These are phyloP conservation scores for Stellera chamaejasme DNA, from an alignment of 345 rosid species.

Conservation along the genomic window DNA sequence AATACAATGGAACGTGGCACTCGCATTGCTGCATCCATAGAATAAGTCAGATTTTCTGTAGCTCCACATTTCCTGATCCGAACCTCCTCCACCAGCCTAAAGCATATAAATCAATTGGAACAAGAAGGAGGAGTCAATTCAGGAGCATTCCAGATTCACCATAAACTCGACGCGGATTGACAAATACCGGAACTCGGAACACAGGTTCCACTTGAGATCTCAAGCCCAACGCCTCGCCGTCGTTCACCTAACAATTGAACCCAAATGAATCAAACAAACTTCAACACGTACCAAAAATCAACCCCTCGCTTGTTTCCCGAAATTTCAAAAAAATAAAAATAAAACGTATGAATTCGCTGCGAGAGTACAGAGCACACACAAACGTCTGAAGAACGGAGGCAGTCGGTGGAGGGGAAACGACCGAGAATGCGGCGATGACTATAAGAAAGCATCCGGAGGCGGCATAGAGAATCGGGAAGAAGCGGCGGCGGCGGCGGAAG, in stretches of 20 bases:
- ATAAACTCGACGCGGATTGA: no score
- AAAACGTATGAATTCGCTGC: neutral
- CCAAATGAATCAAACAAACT: neutral
- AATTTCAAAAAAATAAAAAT: neutral
- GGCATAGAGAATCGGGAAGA: constrained; percentile 53
- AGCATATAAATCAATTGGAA: constrained; percentile 2
- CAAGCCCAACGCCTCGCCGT: constrained; percentile 21
- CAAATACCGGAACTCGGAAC: constrained; percentile 56
- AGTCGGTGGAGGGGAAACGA: constrained; percentile 44
- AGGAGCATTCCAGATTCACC: no score
- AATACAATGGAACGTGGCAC: constrained; percentile 41
- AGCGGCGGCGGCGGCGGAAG: constrained; percentile 38
- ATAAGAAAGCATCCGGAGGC: constrained; percentile 53
- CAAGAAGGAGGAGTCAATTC: neutral
- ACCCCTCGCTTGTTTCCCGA: neutral
- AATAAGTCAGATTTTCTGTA: constrained; percentile 50
- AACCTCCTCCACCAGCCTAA: constrained; percentile 42
- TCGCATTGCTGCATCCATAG: constrained; percentile 75
- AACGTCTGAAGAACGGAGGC: constrained; percentile 21
- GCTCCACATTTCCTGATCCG: constrained; percentile 56
- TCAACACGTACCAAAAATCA: constrained; percentile 7
- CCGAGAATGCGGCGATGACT: constrained; percentile 35
- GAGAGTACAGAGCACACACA: constrained; percentile 17
- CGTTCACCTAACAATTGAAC: constrained; percentile 15
- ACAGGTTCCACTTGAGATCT: constrained; percentile 8